Base-by-base conservation (phyloP, 1,284 basidiomycete genomes). In the Austroboletus niveus region DNA sequence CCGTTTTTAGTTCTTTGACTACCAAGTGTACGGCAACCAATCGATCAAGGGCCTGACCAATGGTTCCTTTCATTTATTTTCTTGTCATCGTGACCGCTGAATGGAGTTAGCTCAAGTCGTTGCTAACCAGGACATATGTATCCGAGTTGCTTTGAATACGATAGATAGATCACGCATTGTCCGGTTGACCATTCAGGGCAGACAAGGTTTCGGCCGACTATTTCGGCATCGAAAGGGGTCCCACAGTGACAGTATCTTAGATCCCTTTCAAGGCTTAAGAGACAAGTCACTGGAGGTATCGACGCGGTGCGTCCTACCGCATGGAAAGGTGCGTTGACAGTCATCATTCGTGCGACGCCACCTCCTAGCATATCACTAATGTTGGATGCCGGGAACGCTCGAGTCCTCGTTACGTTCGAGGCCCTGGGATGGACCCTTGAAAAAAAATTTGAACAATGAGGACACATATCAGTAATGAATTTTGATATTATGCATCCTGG, bases 181-280 rank as follows among this genome's bases (percentile, higher is more conserved):
- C 5, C 24, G 30, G 24, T 17, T 15, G 22, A 38, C 3, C 12
- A 15, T 45, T 45, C 53, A 55, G 53, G 53, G 53, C 24, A 30
- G 46, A 34, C 39, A 55, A 57, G 42, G 53, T 54, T 54, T 32
- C 34, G 39, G 39, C 49, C 48, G 49, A 35, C 36, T 24, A 14
- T 5, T 31, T 51, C 39, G 49, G 49, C 39, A 41, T 41, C 12
- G 40, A 24, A 41, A 53, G 54, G 42, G 48, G 48, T 35, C 24
- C 39, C 22, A 24, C 22, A 31, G 9, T 11, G 14, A 8, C 36
- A 32, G 11, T 40, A n/a, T 44, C 31, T 34, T 42, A 51, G 31
- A 32, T 29, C 17, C 42, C 7, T 45, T n/a, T 17, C 35, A n/a
- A 17, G 22, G 12, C 22, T 41, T 7, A 27, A 41, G 20, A 41